Conservation (phyloP, 441 rosid genomes). For the Pelargonium australe region DNA sequence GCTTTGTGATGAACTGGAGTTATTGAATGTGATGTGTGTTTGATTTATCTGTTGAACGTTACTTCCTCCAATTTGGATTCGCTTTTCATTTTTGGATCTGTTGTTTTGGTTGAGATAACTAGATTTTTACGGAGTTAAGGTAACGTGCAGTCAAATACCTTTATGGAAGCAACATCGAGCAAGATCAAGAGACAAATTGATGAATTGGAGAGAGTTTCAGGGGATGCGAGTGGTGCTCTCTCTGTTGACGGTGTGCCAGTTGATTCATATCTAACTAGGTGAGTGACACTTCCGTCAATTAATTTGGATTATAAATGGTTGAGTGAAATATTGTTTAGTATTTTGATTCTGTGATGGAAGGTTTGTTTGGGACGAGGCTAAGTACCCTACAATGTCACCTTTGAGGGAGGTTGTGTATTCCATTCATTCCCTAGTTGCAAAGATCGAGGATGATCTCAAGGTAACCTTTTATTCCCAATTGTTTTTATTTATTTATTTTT, state of each 20-base stretch:
- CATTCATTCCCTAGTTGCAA: slow-evolving; percentile 78
- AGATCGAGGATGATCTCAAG: slow-evolving; percentile 99
- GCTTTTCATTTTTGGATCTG: background rate
- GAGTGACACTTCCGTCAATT: background rate
- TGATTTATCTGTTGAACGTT: background rate
- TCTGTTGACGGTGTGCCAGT: slow-evolving; percentile 92
- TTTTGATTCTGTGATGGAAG: slow-evolving; percentile 35
- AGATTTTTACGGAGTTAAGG: background rate
- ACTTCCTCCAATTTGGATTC: background rate
- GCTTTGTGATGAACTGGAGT: background rate
- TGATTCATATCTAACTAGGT: slow-evolving; percentile 96
- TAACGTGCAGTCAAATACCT: slow-evolving; percentile 67
- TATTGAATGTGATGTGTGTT: background rate
- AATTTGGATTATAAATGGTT: slow-evolving; percentile 12
- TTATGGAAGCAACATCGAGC: slow-evolving; percentile 84
- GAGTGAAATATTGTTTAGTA: slow-evolving; percentile 4
- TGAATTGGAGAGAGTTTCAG: slow-evolving; percentile 83
- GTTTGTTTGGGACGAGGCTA: slow-evolving; percentile 96
- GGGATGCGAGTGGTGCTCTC: slow-evolving; percentile 71
- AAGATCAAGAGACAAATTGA: slow-evolving; percentile 97
- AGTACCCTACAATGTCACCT: slow-evolving; percentile 90
- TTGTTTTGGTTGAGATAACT: background rate
- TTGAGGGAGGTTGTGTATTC: slow-evolving; percentile 73
- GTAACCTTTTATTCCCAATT: slow-evolving; percentile 25
- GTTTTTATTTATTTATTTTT: background rate